Percentiles rank a stretch among this genome's conserved stretches.
These are phyloP conservation scores for Drosera capensis DNA, from an alignment of 148 eudicot species.

Conservation along the genomic window DNA sequence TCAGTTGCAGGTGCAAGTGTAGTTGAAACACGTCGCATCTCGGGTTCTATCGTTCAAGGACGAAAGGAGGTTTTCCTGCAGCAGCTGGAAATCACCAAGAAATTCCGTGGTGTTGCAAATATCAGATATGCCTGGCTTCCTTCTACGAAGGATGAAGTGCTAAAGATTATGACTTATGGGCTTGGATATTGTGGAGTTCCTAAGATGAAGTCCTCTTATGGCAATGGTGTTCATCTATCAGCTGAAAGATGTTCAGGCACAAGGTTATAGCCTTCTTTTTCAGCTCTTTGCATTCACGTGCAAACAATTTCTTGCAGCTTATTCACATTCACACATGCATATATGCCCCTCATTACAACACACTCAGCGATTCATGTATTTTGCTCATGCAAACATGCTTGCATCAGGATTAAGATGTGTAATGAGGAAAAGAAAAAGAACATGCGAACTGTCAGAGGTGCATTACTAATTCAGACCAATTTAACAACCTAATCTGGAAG, in stretches of 20 bases:
- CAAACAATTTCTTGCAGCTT: neutral
- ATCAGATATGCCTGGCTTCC: constrained; percentile 86
- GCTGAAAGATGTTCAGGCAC: constrained; percentile 52
- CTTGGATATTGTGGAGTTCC: constrained; percentile 19
- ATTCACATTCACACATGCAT: neutral
- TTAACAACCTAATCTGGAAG: too few species aligned
- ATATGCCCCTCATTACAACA: neutral
- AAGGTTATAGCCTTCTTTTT: constrained; percentile 33
- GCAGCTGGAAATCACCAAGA: constrained; percentile 62
- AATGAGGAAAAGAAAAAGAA: too few species aligned
- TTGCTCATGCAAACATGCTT: too few species aligned
- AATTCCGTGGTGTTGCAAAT: constrained; percentile 56
- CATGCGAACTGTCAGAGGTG: too few species aligned
- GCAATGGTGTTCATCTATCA: constrained; percentile 63
- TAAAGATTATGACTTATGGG: constrained; percentile 42
- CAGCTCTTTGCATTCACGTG: neutral
- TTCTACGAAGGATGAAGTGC: constrained; percentile 30
- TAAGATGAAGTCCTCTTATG: constrained; percentile 35
- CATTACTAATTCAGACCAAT: too few species aligned
- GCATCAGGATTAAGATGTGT: too few species aligned
- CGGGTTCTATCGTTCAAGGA: constrained; percentile 26
- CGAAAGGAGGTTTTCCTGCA: constrained; percentile 60
- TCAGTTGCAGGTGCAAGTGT: constrained; percentile 21
- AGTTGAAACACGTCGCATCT: constrained; percentile 25
- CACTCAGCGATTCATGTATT: neutral